A percentile compares a stretch with the other conserved stretches of the same genome.
Evolutionary conservation across 176 grass and related monocot species (phyloP).

Genomic region (Bolboschoenus planiculmis): DNA sequence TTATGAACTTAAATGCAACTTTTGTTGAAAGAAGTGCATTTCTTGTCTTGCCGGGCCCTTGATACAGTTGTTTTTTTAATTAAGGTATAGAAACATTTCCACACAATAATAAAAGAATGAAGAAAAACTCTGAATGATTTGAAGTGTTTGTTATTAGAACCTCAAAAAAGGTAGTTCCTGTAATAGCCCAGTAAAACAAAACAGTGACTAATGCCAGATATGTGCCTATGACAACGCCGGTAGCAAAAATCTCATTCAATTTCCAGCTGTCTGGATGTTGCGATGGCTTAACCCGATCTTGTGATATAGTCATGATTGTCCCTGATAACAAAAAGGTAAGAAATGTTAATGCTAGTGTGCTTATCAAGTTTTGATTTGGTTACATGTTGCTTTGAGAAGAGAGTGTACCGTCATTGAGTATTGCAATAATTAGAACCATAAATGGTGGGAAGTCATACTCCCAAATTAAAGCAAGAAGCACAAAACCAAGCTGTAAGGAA

Average conservation of each 20-base stretch:
- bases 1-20: background rate
- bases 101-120: background rate
- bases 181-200: conserved; percentile 66
- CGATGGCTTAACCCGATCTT: conserved; percentile 70
- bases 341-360: background rate
- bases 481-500: conserved; percentile 61
- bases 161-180: conserved; percentile 67
- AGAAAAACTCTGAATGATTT: background rate
- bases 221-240: conserved; percentile 61
- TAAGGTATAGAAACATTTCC: background rate
- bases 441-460: conserved; percentile 88
- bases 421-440: conserved; percentile 82
- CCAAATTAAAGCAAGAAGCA: conserved; percentile 71
- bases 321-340: conserved; percentile 25
- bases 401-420: conserved; percentile 73
- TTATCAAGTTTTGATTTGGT: background rate
- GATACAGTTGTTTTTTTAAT: background rate
- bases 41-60: background rate
- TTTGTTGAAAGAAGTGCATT: background rate
- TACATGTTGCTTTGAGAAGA: conserved; percentile 1
- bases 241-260: conserved; percentile 73
- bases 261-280: conserved; percentile 58
- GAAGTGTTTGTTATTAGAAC: conserved; percentile 13
- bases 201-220: conserved; percentile 79
- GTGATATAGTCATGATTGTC: conserved; percentile 90